These are phyloP conservation scores for Clathrospora elynae DNA, from an alignment of 2,329 filamentous ascomycete genomes.

Conservation along the genomic window DNA sequence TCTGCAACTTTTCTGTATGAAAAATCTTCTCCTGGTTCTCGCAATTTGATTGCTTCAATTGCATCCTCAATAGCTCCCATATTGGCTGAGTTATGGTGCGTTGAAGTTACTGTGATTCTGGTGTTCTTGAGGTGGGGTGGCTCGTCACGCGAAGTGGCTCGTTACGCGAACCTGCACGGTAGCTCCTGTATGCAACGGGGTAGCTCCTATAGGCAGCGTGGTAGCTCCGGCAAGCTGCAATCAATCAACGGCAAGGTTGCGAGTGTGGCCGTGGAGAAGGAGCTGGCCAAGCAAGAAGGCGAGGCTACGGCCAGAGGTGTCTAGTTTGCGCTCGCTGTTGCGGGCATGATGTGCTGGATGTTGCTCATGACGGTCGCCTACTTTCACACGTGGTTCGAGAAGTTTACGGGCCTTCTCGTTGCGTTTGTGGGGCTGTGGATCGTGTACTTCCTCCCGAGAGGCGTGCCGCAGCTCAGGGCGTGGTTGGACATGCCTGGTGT, in stretches of 20 bases:
- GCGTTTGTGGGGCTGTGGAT: conserved; percentile 53
- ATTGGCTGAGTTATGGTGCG: too few species aligned
- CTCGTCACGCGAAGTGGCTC: too few species aligned
- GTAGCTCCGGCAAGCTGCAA: too few species aligned
- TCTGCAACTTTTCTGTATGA: too few species aligned
- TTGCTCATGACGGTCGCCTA: conserved; percentile 97
- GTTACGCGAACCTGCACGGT: too few species aligned
- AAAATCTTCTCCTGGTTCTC: too few species aligned
- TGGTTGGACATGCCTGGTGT: conserved; percentile 56
- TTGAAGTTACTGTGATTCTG: too few species aligned
- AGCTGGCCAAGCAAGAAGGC: conserved; percentile 48
- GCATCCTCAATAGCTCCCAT: too few species aligned
- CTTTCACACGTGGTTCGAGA: conserved; percentile 99
- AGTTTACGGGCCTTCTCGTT: conserved; percentile 63
- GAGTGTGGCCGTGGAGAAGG: conserved; percentile 51
- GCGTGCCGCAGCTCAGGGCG: conserved; percentile 49
- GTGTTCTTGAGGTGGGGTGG: too few species aligned
- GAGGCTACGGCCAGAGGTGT: conserved; percentile 56
- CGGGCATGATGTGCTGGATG: conserved; percentile 87
- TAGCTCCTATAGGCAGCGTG: too few species aligned
- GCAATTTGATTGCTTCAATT: too few species aligned
- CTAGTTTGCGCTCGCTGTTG: conserved; percentile 62
- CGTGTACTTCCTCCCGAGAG: conserved; percentile 57
- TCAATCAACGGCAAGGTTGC: conserved; percentile 68
- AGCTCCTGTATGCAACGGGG: too few species aligned